Conservation (phyloP, 2,329 filamentous ascomycete genomes). For the Cladosporium sp. region DNA sequence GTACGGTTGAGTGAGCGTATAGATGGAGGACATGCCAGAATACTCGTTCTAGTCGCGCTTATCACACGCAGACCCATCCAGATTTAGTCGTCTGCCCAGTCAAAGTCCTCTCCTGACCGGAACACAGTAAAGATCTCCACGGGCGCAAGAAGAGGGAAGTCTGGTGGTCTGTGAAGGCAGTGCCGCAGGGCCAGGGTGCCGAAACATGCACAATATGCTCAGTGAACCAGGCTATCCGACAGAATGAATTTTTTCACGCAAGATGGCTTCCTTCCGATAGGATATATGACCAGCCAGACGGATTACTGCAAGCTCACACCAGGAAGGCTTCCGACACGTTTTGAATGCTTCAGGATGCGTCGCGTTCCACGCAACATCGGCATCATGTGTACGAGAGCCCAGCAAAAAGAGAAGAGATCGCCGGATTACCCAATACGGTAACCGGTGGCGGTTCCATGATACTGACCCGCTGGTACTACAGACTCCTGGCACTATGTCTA, state of each 20-base stretch:
- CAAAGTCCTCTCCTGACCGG: neutral
- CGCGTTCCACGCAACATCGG: neutral
- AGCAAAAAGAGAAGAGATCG: neutral
- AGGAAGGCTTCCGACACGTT: neutral
- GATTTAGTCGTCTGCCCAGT: neutral
- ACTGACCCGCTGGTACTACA: neutral
- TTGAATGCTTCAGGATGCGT: neutral
- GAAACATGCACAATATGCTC: neutral
- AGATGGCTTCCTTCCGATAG: neutral
- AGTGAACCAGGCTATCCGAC: neutral
- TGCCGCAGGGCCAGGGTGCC: neutral
- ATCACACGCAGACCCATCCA: neutral
- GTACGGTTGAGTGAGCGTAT: neutral
- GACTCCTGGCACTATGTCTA: neutral
- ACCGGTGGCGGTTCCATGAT: neutral
- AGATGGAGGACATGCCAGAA: neutral
- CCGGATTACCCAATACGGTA: slow-evolving; percentile 16
- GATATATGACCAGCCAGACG: neutral
- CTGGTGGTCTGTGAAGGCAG: neutral
- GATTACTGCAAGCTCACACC: neutral
- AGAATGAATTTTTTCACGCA: neutral
- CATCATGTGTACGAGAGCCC: neutral
- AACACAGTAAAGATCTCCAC: neutral
- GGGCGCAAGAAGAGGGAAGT: neutral
- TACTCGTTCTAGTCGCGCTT: neutral